Conservation (phyloP, 768 basidiomycete genomes). For the Phallus indusiatus region DNA sequence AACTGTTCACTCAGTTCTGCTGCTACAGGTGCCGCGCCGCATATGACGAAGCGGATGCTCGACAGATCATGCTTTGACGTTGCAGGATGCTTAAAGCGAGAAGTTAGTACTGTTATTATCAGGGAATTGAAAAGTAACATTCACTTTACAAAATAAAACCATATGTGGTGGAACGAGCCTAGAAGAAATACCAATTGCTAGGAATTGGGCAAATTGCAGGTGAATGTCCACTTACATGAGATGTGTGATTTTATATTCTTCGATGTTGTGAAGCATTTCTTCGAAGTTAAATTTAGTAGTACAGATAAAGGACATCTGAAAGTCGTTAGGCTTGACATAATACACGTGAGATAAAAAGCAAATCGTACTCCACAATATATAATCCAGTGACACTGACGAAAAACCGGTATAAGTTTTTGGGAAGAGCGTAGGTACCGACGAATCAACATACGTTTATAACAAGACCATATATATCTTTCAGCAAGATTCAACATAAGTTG, state of each 20-base stretch:
- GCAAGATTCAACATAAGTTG: background rate
- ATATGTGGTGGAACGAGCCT: slow-evolving; percentile 19
- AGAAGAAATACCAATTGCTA: background rate
- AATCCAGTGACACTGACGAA: slow-evolving; percentile 14
- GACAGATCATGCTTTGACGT: slow-evolving; percentile 18
- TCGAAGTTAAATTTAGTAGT: slow-evolving; percentile 16
- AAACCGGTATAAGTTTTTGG: background rate
- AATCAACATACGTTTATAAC: slow-evolving; percentile 10
- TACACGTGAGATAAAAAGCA: background rate
- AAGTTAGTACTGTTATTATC: background rate
- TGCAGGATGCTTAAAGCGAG: slow-evolving; percentile 14
- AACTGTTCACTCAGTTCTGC: slow-evolving; percentile 12
- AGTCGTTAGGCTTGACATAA: background rate
- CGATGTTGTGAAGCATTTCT: slow-evolving; percentile 17
- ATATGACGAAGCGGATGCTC: slow-evolving; percentile 16
- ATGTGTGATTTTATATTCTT: slow-evolving; percentile 16
- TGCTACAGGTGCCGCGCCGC: slow-evolving; percentile 16
- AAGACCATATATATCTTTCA: slow-evolving; percentile 16
- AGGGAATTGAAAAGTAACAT: background rate
- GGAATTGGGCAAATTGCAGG: background rate
- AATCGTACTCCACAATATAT: slow-evolving; percentile 17
- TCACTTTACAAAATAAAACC: slow-evolving; percentile 15
- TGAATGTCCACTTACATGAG: slow-evolving; percentile 11
- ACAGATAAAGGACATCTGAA: slow-evolving; percentile 15
- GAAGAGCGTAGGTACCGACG: too few relatives aligned